phyloP scores from a whole-genome alignment of 257 asterid genomes.

The Gentiana straminea region DNA sequence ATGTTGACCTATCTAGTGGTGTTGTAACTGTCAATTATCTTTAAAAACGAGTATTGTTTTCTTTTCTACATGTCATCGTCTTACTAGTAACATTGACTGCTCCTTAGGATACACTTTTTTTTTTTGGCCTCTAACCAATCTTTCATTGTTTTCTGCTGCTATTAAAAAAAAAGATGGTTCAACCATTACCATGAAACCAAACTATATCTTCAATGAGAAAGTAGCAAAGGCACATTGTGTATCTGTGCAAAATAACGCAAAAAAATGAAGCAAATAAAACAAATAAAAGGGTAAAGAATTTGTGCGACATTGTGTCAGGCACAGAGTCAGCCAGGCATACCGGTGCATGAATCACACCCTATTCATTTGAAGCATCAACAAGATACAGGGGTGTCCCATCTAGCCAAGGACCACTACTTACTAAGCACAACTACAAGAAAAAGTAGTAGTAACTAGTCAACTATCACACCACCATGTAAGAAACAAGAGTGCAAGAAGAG shows the following conservation, averaged over 20 bases:
- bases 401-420: conserved; percentile 11
- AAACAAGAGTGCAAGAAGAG: neutral
- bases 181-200: conserved; percentile 55
- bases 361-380: conserved; percentile 22
- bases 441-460: conserved; percentile 6
- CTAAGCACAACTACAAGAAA: conserved; percentile 14
- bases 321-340: conserved; percentile 36
- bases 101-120: too few relatives aligned
- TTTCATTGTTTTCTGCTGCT: neutral
- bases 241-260: conserved; percentile 50
- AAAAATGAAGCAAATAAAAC: conserved; percentile 38
- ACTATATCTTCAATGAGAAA: conserved; percentile 39
- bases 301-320: conserved; percentile 24
- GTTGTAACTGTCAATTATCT: too few relatives aligned
- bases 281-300: conserved; percentile 13
- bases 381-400: too few relatives aligned
- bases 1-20: too few relatives aligned
- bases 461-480: neutral
- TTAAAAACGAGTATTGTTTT: too few relatives aligned
- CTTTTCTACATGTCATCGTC: too few relatives aligned
- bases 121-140: neutral
- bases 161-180: conserved; percentile 42
- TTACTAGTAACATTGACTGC: too few relatives aligned
- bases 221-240: conserved; percentile 39
- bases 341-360: conserved; percentile 20